Base-by-base conservation (phyloP, 2,329 filamentous ascomycete genomes). In the Phaeosphaeriaceae sp. region DNA sequence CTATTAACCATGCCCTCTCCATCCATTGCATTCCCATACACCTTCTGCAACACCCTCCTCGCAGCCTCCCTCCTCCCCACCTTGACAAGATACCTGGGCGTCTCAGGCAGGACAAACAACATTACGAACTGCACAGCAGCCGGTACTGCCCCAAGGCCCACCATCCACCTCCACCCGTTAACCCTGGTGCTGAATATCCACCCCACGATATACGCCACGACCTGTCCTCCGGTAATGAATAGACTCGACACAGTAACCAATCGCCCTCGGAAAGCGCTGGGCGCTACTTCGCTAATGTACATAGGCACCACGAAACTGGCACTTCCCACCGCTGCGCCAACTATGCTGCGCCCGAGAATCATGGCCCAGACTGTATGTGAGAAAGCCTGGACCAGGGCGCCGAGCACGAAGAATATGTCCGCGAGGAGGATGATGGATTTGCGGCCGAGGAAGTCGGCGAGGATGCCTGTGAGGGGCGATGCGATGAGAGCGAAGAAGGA, bases 211-310 rank as follows among this genome's bases (percentile, higher is more conserved):
- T 97, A 97, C 1, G 94, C 94, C 21, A 96, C 86, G 1, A 97
- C 91, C 78, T 97, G 94, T 0, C 94, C 94, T 11, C 91, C 82
- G 0, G 94, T 97, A 56, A 97, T 90, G 67, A 96, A 93, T 22
- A 97, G 80, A 24, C 90, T 88, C 59, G 92, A 89, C 56, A 95
- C 86, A 0, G 93, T 96, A 3, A 97, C 91, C 43, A 98, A 81
- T 43, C 91, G 82, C 15, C 94, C 94, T 55, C 94, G 83, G 60
- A 91, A 87, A 22, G 87, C 84, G 1, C 91, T 87, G 0, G 94
- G 94, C 3, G 92, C 89, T 13, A 97, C 82, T 77, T 98, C 94
- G 9, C 91, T 90, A 59, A 97, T 94, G 32, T 77, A 77, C 67
- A 97, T 78, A 48, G 94, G 94, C 28, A 92, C 90, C 3, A 96